Conservation (phyloP, 176 grass and related monocot species). For the Pharus latifolius region DNA sequence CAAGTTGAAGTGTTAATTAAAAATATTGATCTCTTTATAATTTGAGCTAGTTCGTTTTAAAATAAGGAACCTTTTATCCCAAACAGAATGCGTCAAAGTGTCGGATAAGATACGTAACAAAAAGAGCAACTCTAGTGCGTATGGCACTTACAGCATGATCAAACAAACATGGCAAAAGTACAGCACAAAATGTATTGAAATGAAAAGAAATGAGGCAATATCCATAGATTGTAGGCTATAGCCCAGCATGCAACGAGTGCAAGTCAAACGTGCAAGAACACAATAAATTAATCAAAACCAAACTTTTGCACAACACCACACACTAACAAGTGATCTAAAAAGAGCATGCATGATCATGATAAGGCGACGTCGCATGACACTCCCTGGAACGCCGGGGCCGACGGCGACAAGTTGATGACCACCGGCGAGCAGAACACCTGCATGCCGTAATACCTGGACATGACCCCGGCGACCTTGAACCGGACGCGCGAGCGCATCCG, state of each 20-base stretch:
- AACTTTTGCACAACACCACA: not conserved
- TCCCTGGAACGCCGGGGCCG: constrained; percentile 31
- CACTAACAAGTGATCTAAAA: not conserved
- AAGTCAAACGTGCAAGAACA: not conserved
- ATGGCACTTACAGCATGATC: constrained; percentile 3
- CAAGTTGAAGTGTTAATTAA: too few relatives aligned
- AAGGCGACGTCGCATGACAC: constrained; percentile 61
- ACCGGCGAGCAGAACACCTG: constrained; percentile 52
- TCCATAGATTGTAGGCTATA: not conserved
- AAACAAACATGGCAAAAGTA: not conserved
- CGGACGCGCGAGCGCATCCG: constrained; percentile 22
- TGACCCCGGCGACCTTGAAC: constrained; percentile 39
- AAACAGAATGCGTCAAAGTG: not conserved
- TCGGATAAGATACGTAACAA: not conserved
- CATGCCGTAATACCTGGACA: constrained; percentile 39
- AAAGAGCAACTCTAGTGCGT: not conserved
- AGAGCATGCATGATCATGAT: not conserved
- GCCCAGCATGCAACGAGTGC: not conserved
- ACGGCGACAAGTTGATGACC: constrained; percentile 26
- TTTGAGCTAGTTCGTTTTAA: too few relatives aligned
- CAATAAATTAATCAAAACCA: not conserved
- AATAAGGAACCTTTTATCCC: too few relatives aligned
- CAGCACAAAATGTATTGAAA: not conserved
- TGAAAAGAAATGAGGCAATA: not conserved
- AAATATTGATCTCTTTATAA: too few relatives aligned